Percentiles rank a stretch among this genome's conserved stretches.
Conservation (phyloP, 2,329 filamentous ascomycete genomes). For the Ophiostoma ips region DNA sequence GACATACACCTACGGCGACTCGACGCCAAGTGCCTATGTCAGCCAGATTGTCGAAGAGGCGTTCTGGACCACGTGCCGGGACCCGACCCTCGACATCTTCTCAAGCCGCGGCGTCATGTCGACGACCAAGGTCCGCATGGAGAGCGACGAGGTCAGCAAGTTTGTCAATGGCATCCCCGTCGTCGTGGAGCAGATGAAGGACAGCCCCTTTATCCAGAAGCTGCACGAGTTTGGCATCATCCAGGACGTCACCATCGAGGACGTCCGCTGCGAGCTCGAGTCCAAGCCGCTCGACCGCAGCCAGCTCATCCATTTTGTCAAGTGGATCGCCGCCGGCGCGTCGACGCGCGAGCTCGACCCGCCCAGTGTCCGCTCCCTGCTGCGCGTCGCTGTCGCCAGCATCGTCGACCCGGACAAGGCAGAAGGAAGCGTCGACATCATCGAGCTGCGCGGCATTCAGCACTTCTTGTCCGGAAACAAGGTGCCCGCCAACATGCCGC, state of each 20-base stretch:
- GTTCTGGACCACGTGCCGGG: slow-evolving; percentile 85
- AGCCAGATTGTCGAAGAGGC: slow-evolving; percentile 83
- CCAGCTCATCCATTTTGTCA: slow-evolving; percentile 71
- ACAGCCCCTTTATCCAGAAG: slow-evolving; percentile 63
- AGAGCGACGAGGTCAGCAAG: slow-evolving; percentile 45
- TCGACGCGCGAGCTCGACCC: slow-evolving; percentile 58
- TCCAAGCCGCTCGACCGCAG: slow-evolving; percentile 64
- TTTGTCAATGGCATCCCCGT: slow-evolving; percentile 87
- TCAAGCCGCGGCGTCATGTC: slow-evolving; percentile 77
- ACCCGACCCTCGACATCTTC: slow-evolving; percentile 71
- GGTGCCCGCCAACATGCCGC: slow-evolving; percentile 67
- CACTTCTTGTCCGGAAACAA: slow-evolving; percentile 63
- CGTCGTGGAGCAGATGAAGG: slow-evolving; percentile 61
- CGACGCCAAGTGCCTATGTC: slow-evolving; percentile 73
- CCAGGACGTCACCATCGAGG: slow-evolving; percentile 72
- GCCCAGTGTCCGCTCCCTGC: slow-evolving; percentile 50
- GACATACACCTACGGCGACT: slow-evolving; percentile 79
- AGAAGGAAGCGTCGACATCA: slow-evolving; percentile 36
- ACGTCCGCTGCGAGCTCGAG: slow-evolving; percentile 74
- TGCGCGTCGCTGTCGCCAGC: slow-evolving; percentile 68
- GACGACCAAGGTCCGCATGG: slow-evolving; percentile 71
- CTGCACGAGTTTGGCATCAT: slow-evolving; percentile 75
- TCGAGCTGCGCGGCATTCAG: slow-evolving; percentile 62
- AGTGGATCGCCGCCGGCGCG: slow-evolving; percentile 67
- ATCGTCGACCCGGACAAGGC: slow-evolving; percentile 30